A percentile compares a stretch with the other conserved stretches of the same genome.
phyloP scores from a whole-genome alignment of 78 protist species.

The Dictyostelium intermedium region DNA sequence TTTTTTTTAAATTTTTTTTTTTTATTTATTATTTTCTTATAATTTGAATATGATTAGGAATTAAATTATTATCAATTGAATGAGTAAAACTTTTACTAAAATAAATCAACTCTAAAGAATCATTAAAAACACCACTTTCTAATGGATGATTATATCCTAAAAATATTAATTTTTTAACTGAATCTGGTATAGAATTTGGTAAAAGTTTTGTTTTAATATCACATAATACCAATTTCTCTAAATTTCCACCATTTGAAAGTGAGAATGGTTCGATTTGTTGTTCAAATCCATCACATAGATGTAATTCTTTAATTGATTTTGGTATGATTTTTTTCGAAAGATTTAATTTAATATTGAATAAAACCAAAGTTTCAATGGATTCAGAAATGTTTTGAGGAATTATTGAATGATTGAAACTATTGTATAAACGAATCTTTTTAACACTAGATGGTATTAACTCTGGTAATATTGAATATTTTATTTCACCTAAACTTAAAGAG shows the following conservation, averaged over 20 bases:
- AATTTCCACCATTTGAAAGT: not conserved
- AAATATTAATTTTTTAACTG: not conserved
- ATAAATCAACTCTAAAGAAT: not conserved
- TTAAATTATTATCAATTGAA: not conserved
- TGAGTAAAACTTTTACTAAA: not conserved
- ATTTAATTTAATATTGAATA: not conserved
- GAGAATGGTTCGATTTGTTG: not conserved
- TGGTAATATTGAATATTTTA: not conserved
- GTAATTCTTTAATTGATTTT: not conserved
- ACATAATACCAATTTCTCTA: not conserved
- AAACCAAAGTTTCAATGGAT: not conserved
- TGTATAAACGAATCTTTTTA: not conserved
- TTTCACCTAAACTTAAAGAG: not conserved
- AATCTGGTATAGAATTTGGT: not conserved
- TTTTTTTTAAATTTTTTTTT: not conserved
- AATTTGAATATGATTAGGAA: not conserved
- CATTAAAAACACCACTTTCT: not conserved
- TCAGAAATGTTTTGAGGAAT: not conserved
- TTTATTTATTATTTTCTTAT: not conserved
- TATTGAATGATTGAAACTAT: not conserved
- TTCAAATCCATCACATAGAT: not conserved
- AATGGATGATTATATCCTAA: not conserved
- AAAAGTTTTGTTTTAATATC: not conserved
- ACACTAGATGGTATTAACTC: not conserved
- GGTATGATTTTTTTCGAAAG: not conserved